A percentile compares a stretch with the other conserved stretches of the same genome.
Evolutionary conservation across 2,329 filamentous ascomycete species (phyloP).

Genomic region (Endocalyx cinctus): DNA sequence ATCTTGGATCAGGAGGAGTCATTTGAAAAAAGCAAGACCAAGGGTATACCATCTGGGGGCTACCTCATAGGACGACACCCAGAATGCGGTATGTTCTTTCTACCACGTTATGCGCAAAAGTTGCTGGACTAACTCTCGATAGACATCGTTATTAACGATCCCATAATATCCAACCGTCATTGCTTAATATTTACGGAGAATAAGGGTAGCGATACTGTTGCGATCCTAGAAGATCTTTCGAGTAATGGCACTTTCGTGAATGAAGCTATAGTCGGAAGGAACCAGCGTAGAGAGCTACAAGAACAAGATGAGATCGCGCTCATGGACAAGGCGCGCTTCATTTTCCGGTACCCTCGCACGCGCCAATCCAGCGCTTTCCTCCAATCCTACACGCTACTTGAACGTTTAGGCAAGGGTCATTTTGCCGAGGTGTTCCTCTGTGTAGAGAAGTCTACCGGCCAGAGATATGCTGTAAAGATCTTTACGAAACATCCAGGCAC

Average conservation of each 20-base stretch:
- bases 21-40: constrained; percentile 59
- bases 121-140: constrained; percentile 12
- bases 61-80: constrained; percentile 90
- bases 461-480: constrained; percentile 86
- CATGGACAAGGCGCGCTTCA: constrained; percentile 77
- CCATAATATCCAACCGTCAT: constrained; percentile 83
- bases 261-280: constrained; percentile 83
- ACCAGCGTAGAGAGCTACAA: constrained; percentile 81
- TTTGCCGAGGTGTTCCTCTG: constrained; percentile 93
- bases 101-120: constrained; percentile 1
- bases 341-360: constrained; percentile 83
- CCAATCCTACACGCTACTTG: constrained; percentile 78
- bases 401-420: constrained; percentile 89
- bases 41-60: constrained; percentile 66
- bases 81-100: constrained; percentile 71
- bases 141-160: constrained; percentile 71
- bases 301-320: constrained; percentile 90
- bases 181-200: constrained; percentile 64
- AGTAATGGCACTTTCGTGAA: constrained; percentile 97
- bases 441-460: constrained; percentile 77
- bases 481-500: constrained; percentile 82
- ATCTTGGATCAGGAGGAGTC: constrained; percentile 51
- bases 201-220: constrained; percentile 55
- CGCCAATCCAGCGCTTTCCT: constrained; percentile 72
- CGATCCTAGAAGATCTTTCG: constrained; percentile 86